phyloP scores from a whole-genome alignment of 768 basidiomycete species.

The Postia placenta region DNA sequence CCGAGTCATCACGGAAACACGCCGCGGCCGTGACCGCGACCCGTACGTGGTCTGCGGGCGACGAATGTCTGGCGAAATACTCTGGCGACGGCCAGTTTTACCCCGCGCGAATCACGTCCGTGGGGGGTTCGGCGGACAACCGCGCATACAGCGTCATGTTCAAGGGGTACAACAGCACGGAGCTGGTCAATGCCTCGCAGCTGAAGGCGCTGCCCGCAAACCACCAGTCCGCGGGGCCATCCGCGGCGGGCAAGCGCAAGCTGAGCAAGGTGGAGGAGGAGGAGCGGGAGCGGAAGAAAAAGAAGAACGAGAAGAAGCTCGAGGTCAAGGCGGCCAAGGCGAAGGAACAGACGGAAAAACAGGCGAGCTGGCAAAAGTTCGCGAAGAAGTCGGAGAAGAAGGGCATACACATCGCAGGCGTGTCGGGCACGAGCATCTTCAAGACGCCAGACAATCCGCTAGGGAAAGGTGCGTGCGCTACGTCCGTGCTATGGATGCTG shows the following conservation, averaged over 20 bases:
- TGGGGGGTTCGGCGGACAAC: conserved; percentile 78
- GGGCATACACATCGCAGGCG: conserved; percentile 84
- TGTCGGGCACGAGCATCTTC: conserved; percentile 87
- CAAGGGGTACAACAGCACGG: conserved; percentile 89
- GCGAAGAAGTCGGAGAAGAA: conserved; percentile 93
- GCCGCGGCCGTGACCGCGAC: conserved; percentile 39
- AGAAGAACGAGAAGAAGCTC: conserved; percentile 92
- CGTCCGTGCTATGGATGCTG: conserved; percentile 5
- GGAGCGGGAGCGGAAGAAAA: conserved; percentile 85
- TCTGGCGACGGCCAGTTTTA: conserved; percentile 83
- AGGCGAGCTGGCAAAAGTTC: conserved; percentile 91
- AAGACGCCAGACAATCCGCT: conserved; percentile 91
- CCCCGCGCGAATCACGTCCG: conserved; percentile 82
- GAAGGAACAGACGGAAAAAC: conserved; percentile 80
- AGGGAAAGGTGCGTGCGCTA: conserved; percentile 58
- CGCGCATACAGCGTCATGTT: conserved; percentile 86
- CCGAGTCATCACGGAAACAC: conserved; percentile 51
- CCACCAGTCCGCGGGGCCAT: conserved; percentile 29
- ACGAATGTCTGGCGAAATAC: conserved; percentile 83
- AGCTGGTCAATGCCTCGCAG: conserved; percentile 68
- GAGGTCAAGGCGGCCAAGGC: conserved; percentile 81
- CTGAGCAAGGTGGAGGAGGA: conserved; percentile 76
- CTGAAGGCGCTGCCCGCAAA: conserved; percentile 65
- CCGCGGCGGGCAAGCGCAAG: conserved; percentile 67
- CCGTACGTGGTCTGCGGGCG: conserved; percentile 70